Evolutionary conservation across 2,329 filamentous ascomycete species (phyloP), one percentile per base, ranked within the genome.

Genomic region (Diaporthe caulivora): DNA sequence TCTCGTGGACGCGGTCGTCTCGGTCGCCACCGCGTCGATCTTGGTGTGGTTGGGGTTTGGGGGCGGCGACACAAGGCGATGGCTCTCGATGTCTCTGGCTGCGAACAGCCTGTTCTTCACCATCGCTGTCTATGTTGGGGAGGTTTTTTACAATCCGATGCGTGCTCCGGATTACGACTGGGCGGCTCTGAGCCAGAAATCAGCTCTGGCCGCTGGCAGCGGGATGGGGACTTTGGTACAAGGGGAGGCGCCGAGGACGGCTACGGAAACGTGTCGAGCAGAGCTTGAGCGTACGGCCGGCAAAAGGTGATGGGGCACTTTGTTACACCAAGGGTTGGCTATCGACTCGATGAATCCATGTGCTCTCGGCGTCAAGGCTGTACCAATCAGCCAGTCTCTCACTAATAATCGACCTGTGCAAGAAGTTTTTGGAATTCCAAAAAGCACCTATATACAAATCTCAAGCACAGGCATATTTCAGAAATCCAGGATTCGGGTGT

Each of bases 101-200:
- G 10, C n/a, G 26, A 18, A 8, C 4, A 26, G 13, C 55, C 15
- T 60, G 11, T 60, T 40, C 11, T 42, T 42, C 13, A 26, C 21
- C 17, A 18, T 60, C 40, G 9, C 13, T 6, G 17, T n/a, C 58
- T 62, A 62, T 40, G 40, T 47, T 37, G 1, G 13, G n/a, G 24
- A 62, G 58, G 24, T 62, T 15, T 47, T 62, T 62, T 47, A 21
- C 40, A 62, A 62, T 21, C 24, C 13, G 31, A 62, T 29, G 58
- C 58, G 58, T 24, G 40, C 40, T 17, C 26, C 24, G 31, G 26
- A 47, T 6, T 62, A 62, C 15, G 2, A 62, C 40, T 62, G 58
- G 58, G 15, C 29, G 40, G 40, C 58, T 5, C 26, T 29, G 3
- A 11, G 17, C 24, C 21, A 47, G 40, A 47, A 47, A 21, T 1